Percentiles rank a stretch among this genome's conserved stretches.
Conservation (phyloP, 345 rosid genomes). For the Raphanus sativus region DNA sequence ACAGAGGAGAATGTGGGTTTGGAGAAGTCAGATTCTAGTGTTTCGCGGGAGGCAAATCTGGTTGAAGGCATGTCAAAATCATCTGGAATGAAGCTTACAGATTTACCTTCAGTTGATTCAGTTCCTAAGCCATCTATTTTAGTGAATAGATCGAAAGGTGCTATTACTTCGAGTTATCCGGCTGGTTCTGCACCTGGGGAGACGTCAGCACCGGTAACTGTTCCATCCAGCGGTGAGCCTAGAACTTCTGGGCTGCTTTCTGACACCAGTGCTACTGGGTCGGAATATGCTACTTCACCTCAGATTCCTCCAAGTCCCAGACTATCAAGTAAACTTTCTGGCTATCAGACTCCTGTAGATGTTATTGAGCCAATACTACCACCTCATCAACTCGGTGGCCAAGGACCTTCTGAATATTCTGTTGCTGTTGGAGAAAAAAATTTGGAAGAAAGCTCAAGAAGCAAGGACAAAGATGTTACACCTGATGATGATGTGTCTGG, state of each 20-base stretch:
- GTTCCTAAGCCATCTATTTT: constrained; percentile 41
- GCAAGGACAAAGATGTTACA: constrained; percentile 46
- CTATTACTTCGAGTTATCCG: constrained; percentile 37
- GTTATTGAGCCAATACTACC: constrained; percentile 46
- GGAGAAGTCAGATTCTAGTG: constrained; percentile 56
- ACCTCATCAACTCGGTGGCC: constrained; percentile 45
- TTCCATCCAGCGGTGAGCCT: constrained; percentile 42
- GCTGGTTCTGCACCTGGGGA: constrained; percentile 40
- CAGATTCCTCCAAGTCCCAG: constrained; percentile 62
- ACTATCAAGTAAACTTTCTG: constrained; percentile 51
- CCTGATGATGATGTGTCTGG: constrained; percentile 53
- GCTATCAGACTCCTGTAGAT: constrained; percentile 43
- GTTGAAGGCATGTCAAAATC: constrained; percentile 50
- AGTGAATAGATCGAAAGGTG: constrained; percentile 39
- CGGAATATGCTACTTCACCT: constrained; percentile 45
- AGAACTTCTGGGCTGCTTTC: constrained; percentile 44
- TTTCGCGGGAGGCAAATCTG: constrained; percentile 40
- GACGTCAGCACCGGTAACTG: constrained; percentile 37
- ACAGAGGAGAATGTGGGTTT: constrained; percentile 54
- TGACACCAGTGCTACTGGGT: constrained; percentile 48
- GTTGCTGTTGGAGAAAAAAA: constrained; percentile 42
- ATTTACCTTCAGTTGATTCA: constrained; percentile 41
- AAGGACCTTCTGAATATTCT: constrained; percentile 49
- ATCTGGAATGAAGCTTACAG: constrained; percentile 43
- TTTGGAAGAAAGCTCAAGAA: constrained; percentile 48